Base-by-base conservation (phyloP, 2,329 filamentous ascomycete genomes). In the Chaetoscypha palmicola region DNA sequence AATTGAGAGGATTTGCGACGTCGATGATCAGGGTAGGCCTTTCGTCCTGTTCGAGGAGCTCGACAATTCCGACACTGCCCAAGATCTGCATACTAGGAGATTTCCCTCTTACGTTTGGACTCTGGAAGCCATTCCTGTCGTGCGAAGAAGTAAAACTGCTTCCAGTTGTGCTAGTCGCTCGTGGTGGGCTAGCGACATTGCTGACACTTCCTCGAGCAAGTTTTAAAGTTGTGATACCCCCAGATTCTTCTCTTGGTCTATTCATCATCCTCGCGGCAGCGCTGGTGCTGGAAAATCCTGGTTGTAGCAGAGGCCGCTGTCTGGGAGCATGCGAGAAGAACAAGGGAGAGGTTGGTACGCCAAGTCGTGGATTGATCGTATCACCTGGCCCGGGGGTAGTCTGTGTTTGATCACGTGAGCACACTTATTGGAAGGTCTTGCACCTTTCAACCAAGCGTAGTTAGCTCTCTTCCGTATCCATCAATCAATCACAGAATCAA, bases 11-110 rank as follows among this genome's bases (percentile, higher is more conserved):
- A 55, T 82, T 77, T 5, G 69, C 68, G 39, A 86, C 64, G 56
- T 91, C 85, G 24, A 91, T 69, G 32, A 91, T 73, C 55, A 91
- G 87, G 0, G 83, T 86, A 2, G 85, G 86, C 36, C 86, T 71
- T 38, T 83, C 77, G 59, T 92, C 86, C 52, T 84, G 76, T 58
- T 91, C 85, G 31, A 92, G 64, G 30, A 91, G 66, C 61, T 91
- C 86, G 16, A 82, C 65, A 8, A 87, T 72, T 19, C 83, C 81
- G 40, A 89, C 70, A 20, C 74, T 74, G 32, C 76, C 76, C 3
- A 90, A 68, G 39, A 78, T 66, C 40, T 78, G 71, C 34, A 77
- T 51, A 4, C 70, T 68, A 2, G 76, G 68, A 1, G 68, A 33
- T 42, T 69, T 64, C 4, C 67, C 63, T 49, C 68, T 59, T 48